Evolutionary conservation across 2,329 filamentous ascomycete species (phyloP), one percentile per base, ranked within the genome.

Genomic region (Trichophyton schoenleinii): DNA sequence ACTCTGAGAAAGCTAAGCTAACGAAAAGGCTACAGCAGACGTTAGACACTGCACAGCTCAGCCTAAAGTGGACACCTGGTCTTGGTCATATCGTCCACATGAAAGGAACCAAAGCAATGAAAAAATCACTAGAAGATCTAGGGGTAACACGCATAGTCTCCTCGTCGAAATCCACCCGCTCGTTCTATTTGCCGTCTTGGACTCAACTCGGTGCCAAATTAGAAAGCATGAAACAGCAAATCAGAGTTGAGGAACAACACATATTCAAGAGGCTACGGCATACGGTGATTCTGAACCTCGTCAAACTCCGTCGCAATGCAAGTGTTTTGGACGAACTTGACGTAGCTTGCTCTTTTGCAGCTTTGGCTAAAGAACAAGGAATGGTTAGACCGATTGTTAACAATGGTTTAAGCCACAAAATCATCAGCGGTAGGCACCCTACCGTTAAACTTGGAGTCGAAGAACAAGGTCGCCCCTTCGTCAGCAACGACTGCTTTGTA

Each of bases 311-410:
- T 4, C 87, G 88, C 62, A 97, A 96, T 72, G 91, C 92, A 9
- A 81, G 84, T n/a, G 87, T 96, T 0, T 83, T 99, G 20, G 92
- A 97, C 71, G 91, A 96, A 73, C 82, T 99, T 7, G 94, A 99
- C 73, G 87, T 99, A 42, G 83, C 88, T 1, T 89, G 89, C 61
- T 90, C 90, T 0, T 95, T 95, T 69, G 90, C 94, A 2, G 80
- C 79, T 3, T 80, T 97, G 1, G 91, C 94, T 1, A 72, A 79
- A 25, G 88, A 95, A 70, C 86, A 89, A 64, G 77, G 80, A 55
- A 84, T 94, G 67, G 80, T 85, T 1, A 83, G 92, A 0, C 94
- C 94, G 0, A 75, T 85, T 1, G 74, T 99, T 36, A 87, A 87
- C 68, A 77, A 80, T 3, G 77, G 79, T 7, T 83, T 80, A 0